Base-by-base conservation (phyloP, 495 filamentous ascomycete genomes). In the Xylaria palmicola region DNA sequence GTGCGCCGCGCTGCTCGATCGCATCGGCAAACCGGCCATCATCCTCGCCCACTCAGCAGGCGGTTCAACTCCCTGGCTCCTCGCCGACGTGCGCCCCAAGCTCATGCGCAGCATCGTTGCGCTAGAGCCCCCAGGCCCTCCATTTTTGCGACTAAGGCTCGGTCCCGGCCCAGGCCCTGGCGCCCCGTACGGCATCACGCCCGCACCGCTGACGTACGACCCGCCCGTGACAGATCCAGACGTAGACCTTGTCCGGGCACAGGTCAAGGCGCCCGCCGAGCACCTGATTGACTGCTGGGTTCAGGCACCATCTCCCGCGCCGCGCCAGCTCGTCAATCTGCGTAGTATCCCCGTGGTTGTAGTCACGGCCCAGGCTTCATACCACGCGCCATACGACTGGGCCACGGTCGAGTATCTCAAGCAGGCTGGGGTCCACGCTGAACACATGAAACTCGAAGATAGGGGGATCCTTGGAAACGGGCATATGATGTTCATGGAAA, bases 401-500 rank as follows among this genome's bases (percentile, higher is more conserved):
- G 85, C 77, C 63, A 83, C 78, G 0, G 78, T 81, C 20, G 56
- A 69, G 54, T 87, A 80, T 64, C 68, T 86, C 58, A 63, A 74
- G 56, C 85, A 89, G 68, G 83, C 81, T 2, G 84, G 85, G 2
- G 78, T 84, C 1, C 27, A 65, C 4, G 74, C 77, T 6, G 68
- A 81, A 52, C 75, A 78, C 56, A 36, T 82, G 49, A 67, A 81
- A 49, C 72, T 87, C 54, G 69, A 62, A 0, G 69, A 82, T 63
- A 49, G 62, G 7, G 78, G 78, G 0, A 79, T 86, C 26, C 62
- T 73, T 32, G 85, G 86, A 1, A 87, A 87, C 66, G 84, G 79
- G 9, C 83, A 87, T 68, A 75, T 87, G 67, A 73, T 81, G 52
- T 85, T 85, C 60, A 68, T 87, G 62, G 85, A 87, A 73, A 83